phyloP scores from a whole-genome alignment of 73 alveolate genomes.

The Blepharisma japonicum region DNA sequence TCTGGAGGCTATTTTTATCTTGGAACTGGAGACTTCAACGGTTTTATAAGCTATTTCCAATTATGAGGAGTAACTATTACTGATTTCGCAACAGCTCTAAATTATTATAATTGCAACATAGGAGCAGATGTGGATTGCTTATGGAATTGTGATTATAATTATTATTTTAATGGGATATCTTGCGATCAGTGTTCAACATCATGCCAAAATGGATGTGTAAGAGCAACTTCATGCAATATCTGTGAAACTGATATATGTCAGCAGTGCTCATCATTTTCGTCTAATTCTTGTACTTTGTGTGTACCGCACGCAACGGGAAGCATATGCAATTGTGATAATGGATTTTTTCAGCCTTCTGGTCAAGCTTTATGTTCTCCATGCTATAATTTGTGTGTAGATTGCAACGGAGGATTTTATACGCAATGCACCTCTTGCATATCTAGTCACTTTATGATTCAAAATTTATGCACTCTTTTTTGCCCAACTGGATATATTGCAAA shows the following conservation, averaged over 20 bases:
- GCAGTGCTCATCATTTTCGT: not conserved
- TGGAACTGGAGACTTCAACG: no score
- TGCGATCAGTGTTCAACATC: no score
- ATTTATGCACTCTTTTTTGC: not conserved
- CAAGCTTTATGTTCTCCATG: not conserved
- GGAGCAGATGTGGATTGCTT: no score
- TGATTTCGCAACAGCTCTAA: no score
- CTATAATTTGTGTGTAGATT: not conserved
- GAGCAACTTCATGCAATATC: not conserved
- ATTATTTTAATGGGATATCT: no score
- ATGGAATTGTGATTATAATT: no score
- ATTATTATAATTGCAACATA: no score
- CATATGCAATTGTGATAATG: not conserved
- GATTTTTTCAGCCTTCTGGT: not conserved
- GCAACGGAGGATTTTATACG: not conserved
- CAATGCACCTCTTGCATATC: slow-evolving; percentile 2
- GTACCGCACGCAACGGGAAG: no score
- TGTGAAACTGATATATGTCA: not conserved
- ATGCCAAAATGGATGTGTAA: no score
- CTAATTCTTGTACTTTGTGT: not conserved
- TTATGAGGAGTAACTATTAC: no score
- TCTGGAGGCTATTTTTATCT: no score
- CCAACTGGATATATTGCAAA: slow-evolving; percentile 2
- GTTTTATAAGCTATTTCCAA: no score
- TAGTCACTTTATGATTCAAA: not conserved